A percentile compares a stretch with the other conserved stretches of the same genome.
phyloP scores from a whole-genome alignment of 2,329 filamentous ascomycete species.

The Talaromyces sp. region DNA sequence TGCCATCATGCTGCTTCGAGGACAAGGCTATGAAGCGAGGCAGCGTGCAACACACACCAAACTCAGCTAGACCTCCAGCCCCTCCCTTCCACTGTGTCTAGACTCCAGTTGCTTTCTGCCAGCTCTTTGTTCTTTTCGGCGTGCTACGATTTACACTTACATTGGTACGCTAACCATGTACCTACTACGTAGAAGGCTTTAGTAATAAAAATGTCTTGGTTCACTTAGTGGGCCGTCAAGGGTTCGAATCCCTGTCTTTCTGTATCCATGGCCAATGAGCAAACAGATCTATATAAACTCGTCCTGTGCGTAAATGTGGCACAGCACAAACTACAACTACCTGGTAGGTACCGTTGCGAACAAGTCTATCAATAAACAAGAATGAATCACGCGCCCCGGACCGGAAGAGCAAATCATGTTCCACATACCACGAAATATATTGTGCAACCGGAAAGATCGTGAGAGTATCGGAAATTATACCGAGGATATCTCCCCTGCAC shows the following conservation, averaged over 20 bases:
- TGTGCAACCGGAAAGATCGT: neutral
- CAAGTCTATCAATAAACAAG: neutral
- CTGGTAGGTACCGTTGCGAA: neutral
- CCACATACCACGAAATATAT: neutral
- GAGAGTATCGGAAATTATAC: neutral
- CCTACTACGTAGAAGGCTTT: neutral
- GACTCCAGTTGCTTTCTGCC: neutral
- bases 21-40: neutral
- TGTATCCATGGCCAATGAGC: neutral
- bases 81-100: neutral
- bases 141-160: neutral
- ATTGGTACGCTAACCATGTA: neutral
- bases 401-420: neutral
- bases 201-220: neutral
- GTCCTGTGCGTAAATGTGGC: neutral
- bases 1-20: neutral
- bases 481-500: neutral
- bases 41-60: neutral
- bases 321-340: neutral
- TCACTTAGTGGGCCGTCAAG: neutral
- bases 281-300: neutral
- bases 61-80: neutral
- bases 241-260: neutral
- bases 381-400: neutral
- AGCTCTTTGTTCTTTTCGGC: neutral